Evolutionary conservation across 202 grass and related monocot species (phyloP), one percentile per base, ranked within the genome.

Genomic region (Digitaria exilis): DNA sequence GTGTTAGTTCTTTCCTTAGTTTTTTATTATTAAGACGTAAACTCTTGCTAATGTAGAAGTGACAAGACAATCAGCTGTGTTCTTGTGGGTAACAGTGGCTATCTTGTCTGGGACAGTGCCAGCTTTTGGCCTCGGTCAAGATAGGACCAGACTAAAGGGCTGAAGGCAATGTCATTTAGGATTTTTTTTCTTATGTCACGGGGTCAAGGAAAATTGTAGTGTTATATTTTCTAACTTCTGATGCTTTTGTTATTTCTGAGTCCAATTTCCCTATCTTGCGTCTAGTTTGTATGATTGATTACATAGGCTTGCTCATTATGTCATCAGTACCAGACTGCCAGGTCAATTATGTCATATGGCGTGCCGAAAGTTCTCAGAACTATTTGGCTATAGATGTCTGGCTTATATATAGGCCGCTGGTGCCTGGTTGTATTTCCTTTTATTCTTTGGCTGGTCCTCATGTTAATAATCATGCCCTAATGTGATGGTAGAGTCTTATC

Each of bases 1-100:
- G n/a, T n/a, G n/a, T n/a, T n/a, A n/a, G n/a, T n/a, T n/a, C n/a
- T n/a, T n/a, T n/a, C n/a, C n/a, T n/a, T n/a, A n/a, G n/a, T n/a
- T n/a, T n/a, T n/a, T n/a, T n/a, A n/a, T n/a, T n/a, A n/a, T n/a
- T n/a, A n/a, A n/a, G n/a, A n/a, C n/a, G n/a, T n/a, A n/a, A n/a
- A n/a, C n/a, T n/a, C n/a, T n/a, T n/a, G n/a, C n/a, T n/a, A n/a
- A 46, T 71, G 65, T 52, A 41, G 60, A 84, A 3, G 35, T 65
- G 16, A 73, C 64, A 41, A 79, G 29, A 7, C 25, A 69, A 18
- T 5, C 6, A 29, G 37, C 37, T 7, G 37, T 39, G n/a, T n/a
- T 7, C 7, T 59, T 85, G 51, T 69, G 64, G 41, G 30, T 69
- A 84, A 78, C 8, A 18, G 10, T 43, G 49, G n/a, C n/a, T n/a